Base-by-base conservation (phyloP, 2,329 filamentous ascomycete genomes). In the Cadophora sp. region DNA sequence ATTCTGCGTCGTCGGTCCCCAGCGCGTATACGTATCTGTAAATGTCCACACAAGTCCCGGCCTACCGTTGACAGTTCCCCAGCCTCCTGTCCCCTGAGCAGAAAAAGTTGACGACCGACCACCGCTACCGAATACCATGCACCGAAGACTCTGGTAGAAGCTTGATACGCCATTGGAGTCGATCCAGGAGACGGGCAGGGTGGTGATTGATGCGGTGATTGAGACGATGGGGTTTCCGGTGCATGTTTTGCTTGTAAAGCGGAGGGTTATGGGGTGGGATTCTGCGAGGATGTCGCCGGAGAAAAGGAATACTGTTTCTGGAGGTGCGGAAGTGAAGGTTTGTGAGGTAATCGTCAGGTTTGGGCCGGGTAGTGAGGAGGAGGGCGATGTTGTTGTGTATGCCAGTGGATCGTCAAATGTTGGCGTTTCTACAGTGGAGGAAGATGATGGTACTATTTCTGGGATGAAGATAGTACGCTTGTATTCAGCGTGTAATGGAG, bases 1-100 rank as follows among this genome's bases (percentile, higher is more conserved):
- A 51, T 51, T 51, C 22, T 51, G 48, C 48, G 48, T 51, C 48
- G 48, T 51, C 22, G 24, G 48, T 27, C 48, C 48, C 8, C 22
- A 11, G 27, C 22, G 48, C 1, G 27, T 51, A 22, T 27, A 51
- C 2, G 18, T 7, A 27, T 51, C 48, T 30, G 48, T 51, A 16
- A 51, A 51, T 22, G 48, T 51, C 48, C 48, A 51, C 9, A 16
- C 48, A 2, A 51, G 48, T 30, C 48, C 48, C 22, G 48, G 48
- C 48, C 48, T 9, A 14, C 48, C 48, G 1, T 20, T 11, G 11
- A 27, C 48, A 51, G 16, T 24, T 27, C 48, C 48, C 48, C 48
- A 51, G 9, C 48, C 48, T 16, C 48, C 48, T 27, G 48, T 51
- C 1, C 48, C 48, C 27, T 51, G 22, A 51, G 48, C 48, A 51